Percentiles rank a stretch among this genome's conserved stretches.
Conservation (phyloP, 495 filamentous ascomycete species). For the Oidiodendron maius region DNA sequence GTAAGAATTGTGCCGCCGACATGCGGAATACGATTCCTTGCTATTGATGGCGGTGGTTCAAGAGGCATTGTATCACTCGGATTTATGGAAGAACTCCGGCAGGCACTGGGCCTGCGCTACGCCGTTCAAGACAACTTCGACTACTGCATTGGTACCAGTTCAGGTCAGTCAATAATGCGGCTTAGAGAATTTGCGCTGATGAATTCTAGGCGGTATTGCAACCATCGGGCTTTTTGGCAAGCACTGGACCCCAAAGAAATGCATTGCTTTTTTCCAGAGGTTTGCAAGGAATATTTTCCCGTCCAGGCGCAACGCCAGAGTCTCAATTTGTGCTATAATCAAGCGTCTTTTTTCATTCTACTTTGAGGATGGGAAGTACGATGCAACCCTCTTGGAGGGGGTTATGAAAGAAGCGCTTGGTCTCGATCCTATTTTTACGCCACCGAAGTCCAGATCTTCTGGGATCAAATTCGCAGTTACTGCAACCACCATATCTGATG, state of each 20-base stretch:
- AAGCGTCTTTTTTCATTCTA: constrained; percentile 10
- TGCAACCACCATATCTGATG: constrained; percentile 18
- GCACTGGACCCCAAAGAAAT: constrained; percentile 15
- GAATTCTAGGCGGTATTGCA: constrained; percentile 9
- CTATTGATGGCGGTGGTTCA: constrained; percentile 13
- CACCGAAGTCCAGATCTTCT: constrained; percentile 3
- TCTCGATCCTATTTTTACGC: constrained; percentile 7
- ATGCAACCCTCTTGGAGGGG: constrained; percentile 8
- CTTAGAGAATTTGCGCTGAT: background rate
- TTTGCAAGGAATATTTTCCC: constrained; percentile 14
- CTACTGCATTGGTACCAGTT: constrained; percentile 15
- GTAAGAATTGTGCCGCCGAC: constrained; percentile 11
- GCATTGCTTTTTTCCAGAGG: constrained; percentile 12
- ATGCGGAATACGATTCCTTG: constrained; percentile 9
- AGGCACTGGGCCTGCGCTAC: constrained; percentile 10
- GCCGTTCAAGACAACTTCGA: constrained; percentile 17
- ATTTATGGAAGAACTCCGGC: constrained; percentile 10
- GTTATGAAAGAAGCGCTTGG: constrained; percentile 14
- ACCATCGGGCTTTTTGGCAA: constrained; percentile 14
- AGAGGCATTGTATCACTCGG: constrained; percentile 10
- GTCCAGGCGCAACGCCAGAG: background rate
- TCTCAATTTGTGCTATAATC: constrained; percentile 8
- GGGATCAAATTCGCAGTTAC: constrained; percentile 18
- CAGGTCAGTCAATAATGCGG: constrained; percentile 8
- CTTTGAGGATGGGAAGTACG: constrained; percentile 13